Evolutionary conservation across 2,329 filamentous ascomycete genomes (phyloP).

Genomic region (Achaetomium macrosporum): DNA sequence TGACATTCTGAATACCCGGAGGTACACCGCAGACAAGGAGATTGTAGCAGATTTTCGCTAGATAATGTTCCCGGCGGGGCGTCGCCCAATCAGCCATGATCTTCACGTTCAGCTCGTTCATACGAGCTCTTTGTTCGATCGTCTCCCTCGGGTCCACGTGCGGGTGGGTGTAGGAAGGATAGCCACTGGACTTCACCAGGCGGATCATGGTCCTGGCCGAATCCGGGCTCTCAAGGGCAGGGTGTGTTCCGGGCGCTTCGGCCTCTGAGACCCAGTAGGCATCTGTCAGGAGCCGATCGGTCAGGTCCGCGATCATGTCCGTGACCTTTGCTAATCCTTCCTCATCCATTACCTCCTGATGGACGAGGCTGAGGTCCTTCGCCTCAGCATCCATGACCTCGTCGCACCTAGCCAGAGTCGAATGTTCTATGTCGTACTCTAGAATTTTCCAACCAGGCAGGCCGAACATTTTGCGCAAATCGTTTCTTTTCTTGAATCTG

Average conservation of each 20-base stretch:
- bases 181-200: constrained; percentile 31
- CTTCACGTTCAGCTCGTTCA: constrained; percentile 23
- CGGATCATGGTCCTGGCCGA: constrained; percentile 30
- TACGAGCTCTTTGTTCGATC: constrained; percentile 17
- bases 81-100: constrained; percentile 27
- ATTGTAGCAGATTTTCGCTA: constrained; percentile 57
- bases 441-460: neutral
- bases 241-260: constrained; percentile 19
- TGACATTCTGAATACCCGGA: constrained; percentile 65
- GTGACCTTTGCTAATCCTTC: constrained; percentile 19
- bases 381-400: constrained; percentile 15
- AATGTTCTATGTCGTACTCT: neutral
- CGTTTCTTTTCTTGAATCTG: neutral
- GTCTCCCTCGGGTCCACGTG: constrained; percentile 19
- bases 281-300: constrained; percentile 28
- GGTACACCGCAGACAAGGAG: constrained; percentile 56
- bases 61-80: constrained; percentile 23
- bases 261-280: constrained; percentile 24
- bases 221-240: constrained; percentile 25
- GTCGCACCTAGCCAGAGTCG: constrained; percentile 12
- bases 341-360: constrained; percentile 21
- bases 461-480: constrained; percentile 3
- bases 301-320: constrained; percentile 26
- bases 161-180: constrained; percentile 29
- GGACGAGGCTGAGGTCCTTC: neutral